Evolutionary conservation across 1,284 basidiomycete genomes (phyloP), one percentile per base, ranked within the genome.

Genomic region (Ustilago nuda): DNA sequence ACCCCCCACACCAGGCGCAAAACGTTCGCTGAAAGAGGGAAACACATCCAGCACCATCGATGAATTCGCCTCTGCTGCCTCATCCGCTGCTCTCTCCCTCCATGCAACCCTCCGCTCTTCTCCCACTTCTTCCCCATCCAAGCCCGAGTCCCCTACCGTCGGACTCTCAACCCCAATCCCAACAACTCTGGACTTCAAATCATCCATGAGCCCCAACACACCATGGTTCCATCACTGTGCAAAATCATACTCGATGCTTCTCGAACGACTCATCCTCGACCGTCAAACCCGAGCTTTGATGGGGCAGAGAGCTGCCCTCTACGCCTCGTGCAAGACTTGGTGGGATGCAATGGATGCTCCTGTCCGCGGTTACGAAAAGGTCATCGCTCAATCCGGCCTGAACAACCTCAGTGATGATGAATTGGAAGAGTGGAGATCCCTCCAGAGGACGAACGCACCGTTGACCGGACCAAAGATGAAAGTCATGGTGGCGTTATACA

Each of bases 341-440:
- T 88, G 87, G 87, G 88, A 87, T 71, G 89, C 89, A 2, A 89
- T 89, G 88, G 89, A 89, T 73, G 83, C 86, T 41, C 88, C 89
- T 64, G 88, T 89, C 8, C 87, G 88, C 56, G 88, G 88, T 6
- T 89, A 89, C 79, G 84, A 88, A 27, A 87, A 88, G 55, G 85
- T 78, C 36, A 69, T 82, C 60, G 53, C 43, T 8, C 61, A 56
- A 17, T 64, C 60, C 27, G 81, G 81, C 2, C 39, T 45, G 5
- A 52, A 73, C 11, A 82, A 82, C 48, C 71, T 84, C 33, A 63
- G 61, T 19, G 84, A 84, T 52, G 77, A 80, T 45, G 78, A 85
- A 60, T 64, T 85, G 5, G 84, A 85, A 60, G 76, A 72, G 6
- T 70, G 82, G 62, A 45, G 84, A n/a, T 78, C 76, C 35, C 54